phyloP scores from a whole-genome alignment of 192 early-diverging fungal genomes.

The Powellomyces hirtus region DNA sequence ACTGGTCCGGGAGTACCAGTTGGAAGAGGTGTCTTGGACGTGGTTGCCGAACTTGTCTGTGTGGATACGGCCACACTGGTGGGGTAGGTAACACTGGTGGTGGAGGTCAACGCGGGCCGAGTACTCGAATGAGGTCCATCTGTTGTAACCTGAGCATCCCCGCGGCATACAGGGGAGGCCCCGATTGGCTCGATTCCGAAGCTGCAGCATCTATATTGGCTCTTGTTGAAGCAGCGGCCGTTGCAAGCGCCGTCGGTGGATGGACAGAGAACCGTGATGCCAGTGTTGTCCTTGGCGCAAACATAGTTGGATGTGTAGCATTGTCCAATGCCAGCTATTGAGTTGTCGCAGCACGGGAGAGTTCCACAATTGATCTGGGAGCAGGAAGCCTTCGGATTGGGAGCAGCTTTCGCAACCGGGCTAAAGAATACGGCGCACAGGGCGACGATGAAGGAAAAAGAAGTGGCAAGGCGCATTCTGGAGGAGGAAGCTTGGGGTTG shows the following conservation, averaged over 20 bases:
- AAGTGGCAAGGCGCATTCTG: too few relatives aligned
- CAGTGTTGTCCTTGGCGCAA: neutral
- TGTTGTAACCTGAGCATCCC: neutral
- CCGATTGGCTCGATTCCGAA: neutral
- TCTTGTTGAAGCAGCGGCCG: neutral
- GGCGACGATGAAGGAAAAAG: neutral
- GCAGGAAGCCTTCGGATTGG: neutral
- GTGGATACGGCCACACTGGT: neutral
- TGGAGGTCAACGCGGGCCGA: neutral
- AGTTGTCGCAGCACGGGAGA: neutral
- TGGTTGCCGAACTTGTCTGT: too few relatives aligned
- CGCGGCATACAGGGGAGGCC: neutral
- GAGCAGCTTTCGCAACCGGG: neutral
- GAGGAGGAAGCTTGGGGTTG: too few relatives aligned
- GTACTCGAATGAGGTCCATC: neutral
- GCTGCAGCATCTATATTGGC: neutral
- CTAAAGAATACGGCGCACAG: neutral
- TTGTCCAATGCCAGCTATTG: neutral
- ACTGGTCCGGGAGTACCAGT: neutral
- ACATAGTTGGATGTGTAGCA: neutral
- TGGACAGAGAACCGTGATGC: neutral
- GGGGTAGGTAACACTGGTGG: too few relatives aligned
- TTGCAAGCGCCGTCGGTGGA: neutral
- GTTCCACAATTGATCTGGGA: neutral
- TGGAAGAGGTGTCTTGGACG: too few relatives aligned